Conservation (phyloP, 306 rosid genomes). For the Cucurbita ficifolia region DNA sequence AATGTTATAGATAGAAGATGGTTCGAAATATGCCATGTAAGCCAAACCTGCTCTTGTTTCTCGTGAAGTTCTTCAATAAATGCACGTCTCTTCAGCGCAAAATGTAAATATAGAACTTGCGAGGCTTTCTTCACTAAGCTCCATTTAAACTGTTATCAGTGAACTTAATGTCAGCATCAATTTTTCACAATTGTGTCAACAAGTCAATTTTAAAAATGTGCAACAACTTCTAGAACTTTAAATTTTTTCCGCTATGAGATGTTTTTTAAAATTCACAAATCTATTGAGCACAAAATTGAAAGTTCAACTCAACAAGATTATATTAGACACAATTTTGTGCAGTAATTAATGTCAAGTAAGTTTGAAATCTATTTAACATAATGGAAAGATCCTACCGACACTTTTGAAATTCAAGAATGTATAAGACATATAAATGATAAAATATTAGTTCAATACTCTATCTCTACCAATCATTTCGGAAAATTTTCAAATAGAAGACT, state of each 20-base stretch:
- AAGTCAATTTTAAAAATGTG: neutral
- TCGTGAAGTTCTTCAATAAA: conserved; percentile 64
- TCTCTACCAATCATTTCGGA: neutral
- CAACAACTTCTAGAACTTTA: neutral
- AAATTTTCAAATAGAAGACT: neutral
- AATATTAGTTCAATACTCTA: neutral
- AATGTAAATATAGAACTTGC: conserved; percentile 79
- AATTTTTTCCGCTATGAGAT: neutral
- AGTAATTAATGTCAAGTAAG: too few relatives aligned
- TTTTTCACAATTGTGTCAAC: neutral
- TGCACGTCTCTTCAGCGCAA: conserved; percentile 73
- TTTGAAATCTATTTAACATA: neutral
- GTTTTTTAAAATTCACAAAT: neutral
- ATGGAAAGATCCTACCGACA: neutral
- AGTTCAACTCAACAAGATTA: neutral
- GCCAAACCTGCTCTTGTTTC: conserved; percentile 84
- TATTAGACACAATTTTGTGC: neutral
- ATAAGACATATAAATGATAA: neutral
- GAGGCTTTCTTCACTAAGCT: conserved; percentile 71
- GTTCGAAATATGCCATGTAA: neutral
- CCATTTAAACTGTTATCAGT: conserved; percentile 64
- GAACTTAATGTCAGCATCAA: neutral
- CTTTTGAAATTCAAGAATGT: neutral
- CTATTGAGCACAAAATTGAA: neutral
- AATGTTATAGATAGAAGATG: neutral